Base-by-base conservation (phyloP, 352 stramenopile genomes). In the Pythium dissimile region DNA sequence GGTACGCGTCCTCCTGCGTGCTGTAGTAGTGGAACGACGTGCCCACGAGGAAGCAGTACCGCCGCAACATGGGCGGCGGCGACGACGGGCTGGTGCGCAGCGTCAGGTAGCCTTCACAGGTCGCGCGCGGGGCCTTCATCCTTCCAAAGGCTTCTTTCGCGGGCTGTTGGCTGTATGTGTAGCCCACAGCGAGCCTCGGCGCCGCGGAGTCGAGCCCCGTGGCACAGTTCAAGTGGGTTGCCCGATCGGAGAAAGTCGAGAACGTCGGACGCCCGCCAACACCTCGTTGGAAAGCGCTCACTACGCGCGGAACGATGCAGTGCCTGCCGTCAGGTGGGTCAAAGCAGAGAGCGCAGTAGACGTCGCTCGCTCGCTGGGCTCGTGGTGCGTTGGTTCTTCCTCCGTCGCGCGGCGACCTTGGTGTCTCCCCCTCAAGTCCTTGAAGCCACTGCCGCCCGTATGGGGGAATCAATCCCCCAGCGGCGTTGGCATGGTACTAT, bases 11-110 rank as follows among this genome's bases (percentile, higher is more conserved):
- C 48, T 96, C 88, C 57, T 96, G 84, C n/a, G 84, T 94, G 49
- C 85, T 93, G 64, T 92, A 95, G 59, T 94, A 95, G 44, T 88
- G 86, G 50, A 95, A 93, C 44, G 75, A 89, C 23, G 86, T 95
- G 57, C 84, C 86, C 27, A 95, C 77, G 39, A 95, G 75, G 62
- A 95, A 90, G 74, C 86, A 94, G 54, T 94, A 95, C 53, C 80
- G 81, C 23, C 85, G 80, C 50, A 92, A 63, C 85, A 94, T 94
- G 27, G 85, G 85, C 61, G 85, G 85, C 26, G 85, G 85, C 9
- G 85, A 92, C 63, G 84, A 92, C 62, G 85, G 85, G 67, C 83
- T 93, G 27, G 83, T 94, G 51, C 85, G 82, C 54, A 94, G 80
- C 62, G 85, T 94, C 34, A 94, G 59, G 64, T 91, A 94, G 57